Conservation (phyloP, 129 eudicot genomes). For the Saussurea involucrata region DNA sequence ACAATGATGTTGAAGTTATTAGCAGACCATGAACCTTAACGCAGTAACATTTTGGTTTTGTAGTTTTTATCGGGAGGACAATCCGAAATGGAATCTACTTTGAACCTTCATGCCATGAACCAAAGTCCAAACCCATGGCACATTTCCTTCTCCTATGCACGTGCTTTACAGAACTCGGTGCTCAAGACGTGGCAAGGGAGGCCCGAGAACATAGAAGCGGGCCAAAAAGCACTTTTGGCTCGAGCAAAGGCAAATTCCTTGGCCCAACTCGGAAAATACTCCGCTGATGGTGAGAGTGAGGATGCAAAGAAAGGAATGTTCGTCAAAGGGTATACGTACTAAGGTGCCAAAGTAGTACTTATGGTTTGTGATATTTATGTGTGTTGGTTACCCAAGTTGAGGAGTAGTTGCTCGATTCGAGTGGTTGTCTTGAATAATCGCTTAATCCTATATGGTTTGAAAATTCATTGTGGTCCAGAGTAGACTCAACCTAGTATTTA, state of each 20-base stretch:
- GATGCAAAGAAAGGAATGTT: conserved; percentile 91
- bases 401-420: too few relatives aligned
- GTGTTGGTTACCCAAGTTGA: too few relatives aligned
- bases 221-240: conserved; percentile 67
- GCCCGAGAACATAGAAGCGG: conserved; percentile 80
- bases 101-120: conserved; percentile 85
- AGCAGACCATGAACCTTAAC: too few relatives aligned
- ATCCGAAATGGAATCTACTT: conserved; percentile 83
- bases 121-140: conserved; percentile 97
- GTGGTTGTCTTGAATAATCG: too few relatives aligned
- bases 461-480: too few relatives aligned
- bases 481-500: too few relatives aligned
- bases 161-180: conserved; percentile 84
- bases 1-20: too few relatives aligned
- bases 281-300: conserved; percentile 84
- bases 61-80: conserved; percentile 94
- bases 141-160: conserved; percentile 85
- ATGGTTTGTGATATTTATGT: too few relatives aligned
- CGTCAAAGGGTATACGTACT: conserved; percentile 83
- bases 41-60: conserved; percentile 16
- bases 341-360: background rate
- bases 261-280: conserved; percentile 79
- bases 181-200: conserved; percentile 91
- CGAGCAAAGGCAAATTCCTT: conserved; percentile 78
- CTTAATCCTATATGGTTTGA: too few relatives aligned